These are phyloP conservation scores for Decorospora gaudefroyi DNA, from an alignment of 2,329 filamentous ascomycete genomes.

Conservation along the genomic window DNA sequence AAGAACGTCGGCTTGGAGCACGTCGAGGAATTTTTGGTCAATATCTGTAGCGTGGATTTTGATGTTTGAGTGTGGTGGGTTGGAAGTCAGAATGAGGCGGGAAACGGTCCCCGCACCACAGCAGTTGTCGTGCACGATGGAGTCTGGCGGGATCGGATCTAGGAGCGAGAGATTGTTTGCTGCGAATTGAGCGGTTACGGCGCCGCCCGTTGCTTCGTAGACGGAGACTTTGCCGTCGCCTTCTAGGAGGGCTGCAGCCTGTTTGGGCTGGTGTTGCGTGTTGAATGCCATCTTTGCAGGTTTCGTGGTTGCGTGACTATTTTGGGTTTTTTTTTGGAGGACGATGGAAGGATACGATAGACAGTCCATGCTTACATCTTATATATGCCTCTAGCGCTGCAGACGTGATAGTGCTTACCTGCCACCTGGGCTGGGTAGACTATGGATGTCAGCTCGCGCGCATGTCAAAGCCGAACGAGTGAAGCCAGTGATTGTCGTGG, in stretches of 20 bases:
- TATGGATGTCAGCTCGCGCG: too few relatives aligned
- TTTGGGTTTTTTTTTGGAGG: neutral
- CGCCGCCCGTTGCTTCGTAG: conserved; percentile 39
- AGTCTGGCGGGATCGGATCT: conserved; percentile 28
- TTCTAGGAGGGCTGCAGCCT: conserved; percentile 31
- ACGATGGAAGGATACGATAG: neutral
- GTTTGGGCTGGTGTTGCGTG: conserved; percentile 23
- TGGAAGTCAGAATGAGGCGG: conserved; percentile 25
- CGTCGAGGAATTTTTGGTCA: conserved; percentile 35
- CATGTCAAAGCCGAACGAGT: too few relatives aligned
- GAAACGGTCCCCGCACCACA: conserved; percentile 41
- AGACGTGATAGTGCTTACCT: too few relatives aligned
- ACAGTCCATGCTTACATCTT: neutral
- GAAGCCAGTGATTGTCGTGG: too few relatives aligned
- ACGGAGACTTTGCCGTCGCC: conserved; percentile 30
- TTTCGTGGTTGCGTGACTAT: neutral
- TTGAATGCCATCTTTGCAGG: conserved; percentile 19
- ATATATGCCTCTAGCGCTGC: neutral
- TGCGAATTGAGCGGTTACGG: conserved; percentile 35
- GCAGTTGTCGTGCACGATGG: conserved; percentile 45
- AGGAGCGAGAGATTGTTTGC: conserved; percentile 35
- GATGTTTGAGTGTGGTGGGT: conserved; percentile 9
- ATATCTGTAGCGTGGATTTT: conserved; percentile 41
- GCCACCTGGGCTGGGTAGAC: too few relatives aligned
- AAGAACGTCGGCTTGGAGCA: conserved; percentile 13